Percentiles rank a stretch among this genome's conserved stretches.
Evolutionary conservation across 768 basidiomycete genomes (phyloP).

Genomic region (Termitomyces sp.): DNA sequence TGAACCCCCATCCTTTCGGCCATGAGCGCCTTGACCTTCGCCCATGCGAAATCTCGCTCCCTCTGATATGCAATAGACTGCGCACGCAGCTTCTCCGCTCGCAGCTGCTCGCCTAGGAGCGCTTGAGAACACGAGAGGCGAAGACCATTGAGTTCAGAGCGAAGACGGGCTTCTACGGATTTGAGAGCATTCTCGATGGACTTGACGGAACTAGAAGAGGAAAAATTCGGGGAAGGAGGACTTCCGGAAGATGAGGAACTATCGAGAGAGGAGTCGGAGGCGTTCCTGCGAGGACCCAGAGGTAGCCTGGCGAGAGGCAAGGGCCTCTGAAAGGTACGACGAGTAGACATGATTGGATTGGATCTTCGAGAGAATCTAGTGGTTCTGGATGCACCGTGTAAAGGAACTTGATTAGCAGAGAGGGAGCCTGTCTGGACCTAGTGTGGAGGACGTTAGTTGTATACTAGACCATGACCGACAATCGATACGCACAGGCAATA

Average conservation of each 20-base stretch:
- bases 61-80: conserved; percentile 29
- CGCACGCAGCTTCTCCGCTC: conserved; percentile 27
- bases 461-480: neutral
- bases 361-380: neutral
- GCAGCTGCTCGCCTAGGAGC: conserved; percentile 30
- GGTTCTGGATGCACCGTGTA: conserved; percentile 12
- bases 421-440: neutral
- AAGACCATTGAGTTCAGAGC: conserved; percentile 29
- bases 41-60: conserved; percentile 35
- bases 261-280: neutral
- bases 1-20: conserved; percentile 16
- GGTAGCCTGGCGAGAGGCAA: neutral
- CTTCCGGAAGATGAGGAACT: neutral
- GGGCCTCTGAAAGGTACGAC: neutral
- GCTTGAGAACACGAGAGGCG: conserved; percentile 29
- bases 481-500: neutral
- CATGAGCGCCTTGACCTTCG: conserved; percentile 27
- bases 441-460: neutral
- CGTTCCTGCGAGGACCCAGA: neutral
- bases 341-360: neutral
- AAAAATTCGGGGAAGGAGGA: neutral
- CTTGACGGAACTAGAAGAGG: neutral
- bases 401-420: conserved; percentile 1
- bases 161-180: conserved; percentile 27
- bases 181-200: conserved; percentile 31